phyloP scores from a whole-genome alignment of 2,329 filamentous ascomycete species.

The Stachybotrys echinatus region DNA sequence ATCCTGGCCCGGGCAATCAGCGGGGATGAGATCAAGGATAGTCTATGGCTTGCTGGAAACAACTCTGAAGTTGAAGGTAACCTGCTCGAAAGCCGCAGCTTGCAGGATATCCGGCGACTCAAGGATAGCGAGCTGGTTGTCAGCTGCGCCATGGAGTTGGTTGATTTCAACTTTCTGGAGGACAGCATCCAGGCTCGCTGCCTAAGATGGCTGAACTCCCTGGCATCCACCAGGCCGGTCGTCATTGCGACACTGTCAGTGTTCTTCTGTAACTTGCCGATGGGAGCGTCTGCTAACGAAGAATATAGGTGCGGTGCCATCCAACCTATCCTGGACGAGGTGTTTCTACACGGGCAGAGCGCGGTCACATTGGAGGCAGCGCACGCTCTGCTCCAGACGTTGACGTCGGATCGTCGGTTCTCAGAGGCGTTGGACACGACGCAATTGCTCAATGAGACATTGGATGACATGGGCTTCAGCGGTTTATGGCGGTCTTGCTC shows the following conservation, averaged over 20 bases:
- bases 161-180: constrained; percentile 62
- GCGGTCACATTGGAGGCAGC: constrained; percentile 54
- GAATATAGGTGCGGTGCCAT: constrained; percentile 47
- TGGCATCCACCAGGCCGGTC: constrained; percentile 48
- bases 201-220: constrained; percentile 53
- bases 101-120: constrained; percentile 34
- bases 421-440: constrained; percentile 40
- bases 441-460: constrained; percentile 42
- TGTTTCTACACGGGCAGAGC: constrained; percentile 60
- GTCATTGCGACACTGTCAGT: constrained; percentile 56
- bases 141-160: constrained; percentile 57
- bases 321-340: constrained; percentile 53
- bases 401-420: constrained; percentile 51
- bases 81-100: constrained; percentile 15
- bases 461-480: constrained; percentile 57
- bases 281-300: constrained; percentile 1
- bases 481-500: constrained; percentile 57
- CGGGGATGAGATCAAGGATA: constrained; percentile 56
- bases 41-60: constrained; percentile 55
- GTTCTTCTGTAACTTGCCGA: background rate
- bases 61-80: constrained; percentile 31
- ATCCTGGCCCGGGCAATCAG: constrained; percentile 52
- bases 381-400: constrained; percentile 52
- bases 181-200: constrained; percentile 56
- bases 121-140: constrained; percentile 59